Evolutionary conservation across 306 rosid species (phyloP).

Genomic region (Vigna mungo): DNA sequence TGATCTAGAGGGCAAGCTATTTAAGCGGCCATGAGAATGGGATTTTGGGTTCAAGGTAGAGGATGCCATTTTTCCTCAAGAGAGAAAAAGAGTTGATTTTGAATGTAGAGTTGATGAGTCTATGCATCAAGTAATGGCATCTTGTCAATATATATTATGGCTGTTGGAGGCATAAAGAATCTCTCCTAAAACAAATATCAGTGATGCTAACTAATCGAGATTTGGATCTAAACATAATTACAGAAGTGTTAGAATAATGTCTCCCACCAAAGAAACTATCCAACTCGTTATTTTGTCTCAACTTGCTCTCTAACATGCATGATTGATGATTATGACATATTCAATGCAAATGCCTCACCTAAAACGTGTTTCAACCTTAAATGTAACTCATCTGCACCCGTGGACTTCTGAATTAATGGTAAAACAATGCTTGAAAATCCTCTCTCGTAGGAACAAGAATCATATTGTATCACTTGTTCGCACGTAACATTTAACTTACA

Average conservation of each 20-base stretch:
- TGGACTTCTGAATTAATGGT: neutral
- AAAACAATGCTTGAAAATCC: neutral
- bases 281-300: slow-evolving; percentile 38
- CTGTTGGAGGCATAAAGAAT: slow-evolving; percentile 40
- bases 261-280: slow-evolving; percentile 37
- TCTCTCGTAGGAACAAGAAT: slow-evolving; percentile 9
- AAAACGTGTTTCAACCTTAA: slow-evolving; percentile 20
- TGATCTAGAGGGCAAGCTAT: slow-evolving; percentile 43
- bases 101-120: slow-evolving; percentile 35
- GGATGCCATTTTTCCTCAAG: slow-evolving; percentile 41
- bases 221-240: slow-evolving; percentile 35
- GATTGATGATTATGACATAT: slow-evolving; percentile 4
- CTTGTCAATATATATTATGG: slow-evolving; percentile 33
- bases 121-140: neutral
- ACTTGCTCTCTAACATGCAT: slow-evolving; percentile 15
- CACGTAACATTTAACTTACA: neutral
- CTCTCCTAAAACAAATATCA: slow-evolving; percentile 15
- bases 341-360: slow-evolving; percentile 19
- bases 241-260: slow-evolving; percentile 19
- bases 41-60: slow-evolving; percentile 42
- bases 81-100: slow-evolving; percentile 28
- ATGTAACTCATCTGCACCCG: neutral
- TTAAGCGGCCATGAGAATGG: slow-evolving; percentile 33
- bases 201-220: slow-evolving; percentile 40
- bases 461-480: neutral